A percentile compares a stretch with the other conserved stretches of the same genome.
Conservation (phyloP, 2,329 filamentous ascomycete species). For the Colletotrichum liaoningense region DNA sequence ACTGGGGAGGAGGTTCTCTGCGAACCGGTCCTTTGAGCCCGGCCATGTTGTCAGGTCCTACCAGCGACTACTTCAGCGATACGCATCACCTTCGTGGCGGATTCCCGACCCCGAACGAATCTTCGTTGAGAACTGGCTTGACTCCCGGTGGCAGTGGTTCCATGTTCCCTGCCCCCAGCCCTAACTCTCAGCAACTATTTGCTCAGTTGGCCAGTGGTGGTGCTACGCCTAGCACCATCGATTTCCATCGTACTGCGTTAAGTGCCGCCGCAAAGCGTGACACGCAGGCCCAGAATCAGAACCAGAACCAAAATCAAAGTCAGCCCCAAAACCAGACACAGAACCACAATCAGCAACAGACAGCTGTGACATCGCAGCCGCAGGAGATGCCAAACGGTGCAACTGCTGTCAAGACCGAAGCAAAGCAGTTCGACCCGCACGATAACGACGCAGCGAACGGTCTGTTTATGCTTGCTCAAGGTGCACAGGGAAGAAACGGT, state of each 20-base stretch:
- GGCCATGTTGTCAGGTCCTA: constrained; percentile 92
- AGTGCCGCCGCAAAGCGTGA: constrained; percentile 77
- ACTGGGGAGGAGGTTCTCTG: constrained; percentile 86
- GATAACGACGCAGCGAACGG: constrained; percentile 97
- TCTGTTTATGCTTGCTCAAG: constrained; percentile 88
- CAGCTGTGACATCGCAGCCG: constrained; percentile 38
- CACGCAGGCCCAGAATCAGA: constrained; percentile 56
- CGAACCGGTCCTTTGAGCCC: constrained; percentile 94
- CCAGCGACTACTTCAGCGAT: constrained; percentile 89
- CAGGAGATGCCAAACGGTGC: constrained; percentile 52
- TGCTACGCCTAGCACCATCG: constrained; percentile 88
- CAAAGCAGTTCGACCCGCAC: constrained; percentile 80
- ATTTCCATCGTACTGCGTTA: constrained; percentile 94
- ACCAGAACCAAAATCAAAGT: constrained; percentile 43
- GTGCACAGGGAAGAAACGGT: constrained; percentile 78
- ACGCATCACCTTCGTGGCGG: constrained; percentile 81
- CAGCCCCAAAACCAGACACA: constrained; percentile 10
- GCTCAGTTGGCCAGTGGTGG: constrained; percentile 82
- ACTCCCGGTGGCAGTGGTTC: constrained; percentile 95
- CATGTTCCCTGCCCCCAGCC: constrained; percentile 95
- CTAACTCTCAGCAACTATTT: constrained; percentile 81
- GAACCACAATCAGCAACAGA: constrained; percentile 38
- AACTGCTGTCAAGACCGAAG: constrained; percentile 56
- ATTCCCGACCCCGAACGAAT: constrained; percentile 97
- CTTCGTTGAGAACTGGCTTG: constrained; percentile 87